A percentile compares a stretch with the other conserved stretches of the same genome.
Evolutionary conservation across 306 rosid species (phyloP).

Genomic region (Cotoneaster glaucophyllus): DNA sequence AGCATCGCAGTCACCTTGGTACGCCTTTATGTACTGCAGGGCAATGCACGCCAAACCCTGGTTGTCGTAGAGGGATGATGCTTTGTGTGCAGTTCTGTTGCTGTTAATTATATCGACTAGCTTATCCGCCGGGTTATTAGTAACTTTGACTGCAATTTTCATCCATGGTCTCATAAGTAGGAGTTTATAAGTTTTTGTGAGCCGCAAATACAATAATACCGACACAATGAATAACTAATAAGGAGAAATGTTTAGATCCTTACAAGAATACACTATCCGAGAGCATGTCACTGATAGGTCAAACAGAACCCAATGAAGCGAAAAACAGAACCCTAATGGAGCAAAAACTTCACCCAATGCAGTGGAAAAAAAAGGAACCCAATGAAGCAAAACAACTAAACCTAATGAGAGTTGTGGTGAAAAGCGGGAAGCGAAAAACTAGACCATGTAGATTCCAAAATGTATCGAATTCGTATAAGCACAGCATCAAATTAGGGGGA

Average conservation of each 20-base stretch:
- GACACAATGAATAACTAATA: not conserved
- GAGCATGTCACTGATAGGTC: not conserved
- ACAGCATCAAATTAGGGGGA: no score
- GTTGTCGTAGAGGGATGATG: constrained; percentile 34
- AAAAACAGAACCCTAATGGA: not conserved
- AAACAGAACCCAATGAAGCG: not conserved
- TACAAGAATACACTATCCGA: not conserved
- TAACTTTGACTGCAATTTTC: constrained; percentile 43
- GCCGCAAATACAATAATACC: not conserved
- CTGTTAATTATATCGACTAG: constrained; percentile 30
- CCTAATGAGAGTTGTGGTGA: not conserved
- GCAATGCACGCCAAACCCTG: constrained; percentile 93
- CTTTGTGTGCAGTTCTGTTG: constrained; percentile 40
- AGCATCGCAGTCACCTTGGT: constrained; percentile 59
- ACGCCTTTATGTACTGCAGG: constrained; percentile 80
- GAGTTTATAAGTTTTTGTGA: not conserved
- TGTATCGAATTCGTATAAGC: not conserved
- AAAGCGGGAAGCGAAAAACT: not conserved
- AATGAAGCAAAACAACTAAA: not conserved
- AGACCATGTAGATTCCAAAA: not conserved
- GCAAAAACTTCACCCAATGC: not conserved
- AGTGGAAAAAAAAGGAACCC: not conserved
- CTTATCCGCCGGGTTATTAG: constrained; percentile 46
- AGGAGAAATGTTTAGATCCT: not conserved
- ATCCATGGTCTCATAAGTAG: not conserved